Evolutionary conservation across 257 asterid genomes (phyloP).

Genomic region (Pogostemon cablin): DNA sequence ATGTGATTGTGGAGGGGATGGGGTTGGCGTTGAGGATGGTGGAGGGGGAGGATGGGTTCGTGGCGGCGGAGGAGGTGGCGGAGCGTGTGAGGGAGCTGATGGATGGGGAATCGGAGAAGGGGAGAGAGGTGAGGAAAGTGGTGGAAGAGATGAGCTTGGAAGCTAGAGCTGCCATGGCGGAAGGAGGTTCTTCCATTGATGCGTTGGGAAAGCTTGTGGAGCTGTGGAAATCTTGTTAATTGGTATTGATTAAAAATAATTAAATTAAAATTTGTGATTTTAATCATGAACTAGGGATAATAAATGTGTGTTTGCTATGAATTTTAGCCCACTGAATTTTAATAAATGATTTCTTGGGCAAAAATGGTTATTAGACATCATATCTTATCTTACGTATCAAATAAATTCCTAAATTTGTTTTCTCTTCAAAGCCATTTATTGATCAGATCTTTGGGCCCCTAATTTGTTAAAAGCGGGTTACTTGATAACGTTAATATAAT

Average conservation of each 20-base stretch:
- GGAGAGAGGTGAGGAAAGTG: slow-evolving; percentile 34
- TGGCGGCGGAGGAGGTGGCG: slow-evolving; percentile 56
- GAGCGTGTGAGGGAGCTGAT: slow-evolving; percentile 46
- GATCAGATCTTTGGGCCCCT: too few relatives aligned
- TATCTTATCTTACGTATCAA: too few relatives aligned
- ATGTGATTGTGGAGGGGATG: slow-evolving; percentile 53
- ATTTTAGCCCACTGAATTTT: too few relatives aligned
- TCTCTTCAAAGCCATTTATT: too few relatives aligned
- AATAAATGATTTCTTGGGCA: too few relatives aligned
- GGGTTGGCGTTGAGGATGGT: slow-evolving; percentile 47
- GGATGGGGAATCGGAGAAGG: slow-evolving; percentile 36
- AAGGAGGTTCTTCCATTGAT: slow-evolving; percentile 48
- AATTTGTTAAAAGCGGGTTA: too few relatives aligned
- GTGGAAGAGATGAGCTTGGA: slow-evolving; percentile 38
- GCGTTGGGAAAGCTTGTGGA: slow-evolving; percentile 34
- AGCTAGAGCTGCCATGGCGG: slow-evolving; percentile 42
- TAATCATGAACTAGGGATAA: too few relatives aligned
- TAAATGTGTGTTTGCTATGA: too few relatives aligned
- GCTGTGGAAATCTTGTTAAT: not conserved
- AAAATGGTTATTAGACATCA: too few relatives aligned
- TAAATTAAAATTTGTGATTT: too few relatives aligned
- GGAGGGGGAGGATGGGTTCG: slow-evolving; percentile 45
- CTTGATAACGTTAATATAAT: too few relatives aligned
- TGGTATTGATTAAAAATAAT: not conserved
- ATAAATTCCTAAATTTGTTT: too few relatives aligned